These are phyloP conservation scores for Suhomyces sp. DNA, from an alignment of 805 yeast genomes.

Conservation along the genomic window DNA sequence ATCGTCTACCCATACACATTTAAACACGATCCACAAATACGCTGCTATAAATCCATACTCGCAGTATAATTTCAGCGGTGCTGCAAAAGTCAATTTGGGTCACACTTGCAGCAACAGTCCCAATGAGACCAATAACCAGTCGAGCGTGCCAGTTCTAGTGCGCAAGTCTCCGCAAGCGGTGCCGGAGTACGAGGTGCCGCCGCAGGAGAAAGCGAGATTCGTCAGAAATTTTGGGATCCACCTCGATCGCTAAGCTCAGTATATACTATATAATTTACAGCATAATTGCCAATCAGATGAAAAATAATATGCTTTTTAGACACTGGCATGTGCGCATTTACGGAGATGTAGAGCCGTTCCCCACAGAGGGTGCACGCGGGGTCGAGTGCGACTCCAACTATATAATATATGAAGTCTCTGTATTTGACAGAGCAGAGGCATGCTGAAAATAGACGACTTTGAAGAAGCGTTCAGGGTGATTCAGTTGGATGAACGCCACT, in stretches of 20 bases:
- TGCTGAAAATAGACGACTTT: constrained; percentile 14
- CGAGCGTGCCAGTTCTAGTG: not conserved
- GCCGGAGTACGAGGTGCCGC: not conserved
- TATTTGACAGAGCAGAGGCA: not conserved
- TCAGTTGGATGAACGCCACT: constrained; percentile 23
- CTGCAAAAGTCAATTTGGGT: not conserved
- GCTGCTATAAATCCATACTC: constrained; percentile 7
- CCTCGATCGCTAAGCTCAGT: not conserved
- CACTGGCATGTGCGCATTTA: too few species aligned
- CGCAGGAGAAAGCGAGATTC: not conserved
- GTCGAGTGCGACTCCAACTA: not conserved
- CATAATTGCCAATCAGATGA: too few species aligned
- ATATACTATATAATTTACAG: too few species aligned
- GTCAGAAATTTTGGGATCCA: not conserved
- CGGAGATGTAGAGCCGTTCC: too few species aligned
- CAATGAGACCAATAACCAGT: not conserved
- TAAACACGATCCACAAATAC: constrained; percentile 19
- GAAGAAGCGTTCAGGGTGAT: constrained; percentile 33
- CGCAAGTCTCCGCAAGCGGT: not conserved
- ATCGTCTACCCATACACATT: constrained; percentile 5
- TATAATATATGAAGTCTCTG: not conserved
- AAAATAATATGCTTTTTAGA: too few species aligned
- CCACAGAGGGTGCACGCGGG: not conserved
- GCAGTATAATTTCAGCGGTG: constrained; percentile 1
- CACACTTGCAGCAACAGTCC: not conserved